Conservation (phyloP, 257 asterid genomes). For the Coffea canephora region DNA sequence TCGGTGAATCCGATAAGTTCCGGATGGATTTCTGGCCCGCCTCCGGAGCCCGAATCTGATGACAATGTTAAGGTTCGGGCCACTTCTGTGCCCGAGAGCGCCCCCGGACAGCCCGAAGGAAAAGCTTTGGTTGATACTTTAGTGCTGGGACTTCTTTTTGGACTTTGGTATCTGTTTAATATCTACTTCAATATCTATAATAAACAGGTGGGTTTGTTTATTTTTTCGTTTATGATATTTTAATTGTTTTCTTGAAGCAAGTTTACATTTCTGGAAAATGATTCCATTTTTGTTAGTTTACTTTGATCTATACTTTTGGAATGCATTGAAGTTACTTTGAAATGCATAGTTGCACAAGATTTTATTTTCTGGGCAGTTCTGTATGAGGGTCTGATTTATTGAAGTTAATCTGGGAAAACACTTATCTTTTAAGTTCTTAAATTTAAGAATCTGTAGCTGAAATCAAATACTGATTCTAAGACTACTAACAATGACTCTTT, state of each 20-base stretch:
- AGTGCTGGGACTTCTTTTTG: slow-evolving; percentile 80
- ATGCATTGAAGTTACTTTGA: neutral
- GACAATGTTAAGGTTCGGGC: slow-evolving; percentile 39
- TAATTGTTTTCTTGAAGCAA: no score
- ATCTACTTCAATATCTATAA: slow-evolving; percentile 95
- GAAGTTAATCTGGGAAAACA: no score
- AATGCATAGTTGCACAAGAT: no score
- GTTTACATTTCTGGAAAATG: neutral
- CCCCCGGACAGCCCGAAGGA: slow-evolving; percentile 54
- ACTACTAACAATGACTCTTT: neutral
- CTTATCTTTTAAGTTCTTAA: no score
- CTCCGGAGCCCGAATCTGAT: slow-evolving; percentile 29
- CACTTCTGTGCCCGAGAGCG: slow-evolving; percentile 45
- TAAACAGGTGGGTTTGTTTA: slow-evolving; percentile 58
- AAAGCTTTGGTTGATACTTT: slow-evolving; percentile 46
- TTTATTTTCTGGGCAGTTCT: no score
- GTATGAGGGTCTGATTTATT: no score
- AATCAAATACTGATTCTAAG: no score
- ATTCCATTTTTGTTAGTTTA: neutral
- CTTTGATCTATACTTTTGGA: neutral
- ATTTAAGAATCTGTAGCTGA: neutral
- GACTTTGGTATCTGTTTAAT: slow-evolving; percentile 88
- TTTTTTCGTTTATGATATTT: neutral
- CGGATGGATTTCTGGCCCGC: slow-evolving; percentile 52
- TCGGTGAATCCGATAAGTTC: slow-evolving; percentile 29